Conservation (phyloP, 768 basidiomycete species). For the Cystobasidium onofrii region DNA sequence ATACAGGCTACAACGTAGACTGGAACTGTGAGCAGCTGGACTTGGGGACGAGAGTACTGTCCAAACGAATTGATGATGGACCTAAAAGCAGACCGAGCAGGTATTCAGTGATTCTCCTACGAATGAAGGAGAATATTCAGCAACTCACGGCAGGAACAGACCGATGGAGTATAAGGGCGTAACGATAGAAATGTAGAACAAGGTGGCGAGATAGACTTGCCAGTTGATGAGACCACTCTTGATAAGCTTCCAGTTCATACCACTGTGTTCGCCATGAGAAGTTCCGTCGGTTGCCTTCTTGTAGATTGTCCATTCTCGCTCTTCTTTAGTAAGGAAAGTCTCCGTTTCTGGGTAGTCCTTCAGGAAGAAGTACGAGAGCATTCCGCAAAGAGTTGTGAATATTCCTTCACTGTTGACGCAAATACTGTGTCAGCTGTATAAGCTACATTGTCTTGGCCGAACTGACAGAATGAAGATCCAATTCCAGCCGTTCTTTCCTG, state of each 20-base stretch:
- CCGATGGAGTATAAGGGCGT: constrained; percentile 35
- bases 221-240: constrained; percentile 35
- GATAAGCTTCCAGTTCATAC: constrained; percentile 33
- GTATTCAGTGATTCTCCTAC: neutral
- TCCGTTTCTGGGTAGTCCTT: constrained; percentile 29
- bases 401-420: constrained; percentile 33
- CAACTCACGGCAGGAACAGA: constrained; percentile 33
- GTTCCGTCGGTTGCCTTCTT: constrained; percentile 36
- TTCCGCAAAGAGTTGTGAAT: constrained; percentile 35
- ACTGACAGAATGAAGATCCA: constrained; percentile 34
- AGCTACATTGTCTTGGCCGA: too few relatives aligned
- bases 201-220: constrained; percentile 33
- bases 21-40: constrained; percentile 40
- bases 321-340: constrained; percentile 34
- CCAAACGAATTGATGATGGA: constrained; percentile 32
- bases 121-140: neutral
- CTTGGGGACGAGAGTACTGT: constrained; percentile 34
- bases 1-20: constrained; percentile 37
- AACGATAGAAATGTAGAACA: constrained; percentile 28
- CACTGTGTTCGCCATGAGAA: constrained; percentile 35
- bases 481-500: constrained; percentile 37
- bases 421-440: neutral
- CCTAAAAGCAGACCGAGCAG: neutral
- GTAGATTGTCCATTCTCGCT: constrained; percentile 35
- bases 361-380: constrained; percentile 33